Conservation (phyloP, 306 rosid genomes). For the Betula pendula region DNA sequence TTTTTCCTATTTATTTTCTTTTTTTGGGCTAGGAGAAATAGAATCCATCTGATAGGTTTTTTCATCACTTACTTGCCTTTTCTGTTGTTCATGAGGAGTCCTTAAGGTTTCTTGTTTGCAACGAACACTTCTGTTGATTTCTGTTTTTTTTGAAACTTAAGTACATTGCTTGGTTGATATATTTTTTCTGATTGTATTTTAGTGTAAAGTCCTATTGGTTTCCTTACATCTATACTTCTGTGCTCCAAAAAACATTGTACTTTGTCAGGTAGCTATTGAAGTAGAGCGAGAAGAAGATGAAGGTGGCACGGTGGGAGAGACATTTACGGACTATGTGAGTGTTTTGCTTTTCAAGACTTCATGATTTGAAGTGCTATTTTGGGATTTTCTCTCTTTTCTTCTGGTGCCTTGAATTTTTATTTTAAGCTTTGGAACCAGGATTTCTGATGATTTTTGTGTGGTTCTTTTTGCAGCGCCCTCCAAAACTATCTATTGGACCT, state of each 20-base stretch:
- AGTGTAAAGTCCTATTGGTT: not conserved
- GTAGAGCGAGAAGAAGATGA: conserved; percentile 99
- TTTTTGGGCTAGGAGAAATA: not conserved
- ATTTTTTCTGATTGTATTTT: not conserved
- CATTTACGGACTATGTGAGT: conserved; percentile 98
- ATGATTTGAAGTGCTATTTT: conserved; percentile 23
- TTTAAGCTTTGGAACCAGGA: conserved; percentile 30
- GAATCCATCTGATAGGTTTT: not conserved
- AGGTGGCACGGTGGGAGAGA: conserved; percentile 93
- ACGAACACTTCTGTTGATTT: not conserved
- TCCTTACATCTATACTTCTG: not conserved
- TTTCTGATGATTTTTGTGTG: conserved; percentile 29
- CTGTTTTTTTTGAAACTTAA: not conserved
- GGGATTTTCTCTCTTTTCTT: conserved; percentile 7
- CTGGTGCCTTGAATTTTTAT: conserved; percentile 21
- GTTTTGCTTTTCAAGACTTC: conserved; percentile 18
- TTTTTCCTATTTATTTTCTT: not conserved
- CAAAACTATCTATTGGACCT: conserved; percentile 89
- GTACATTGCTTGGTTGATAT: not conserved
- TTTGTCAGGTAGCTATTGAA: conserved; percentile 84
- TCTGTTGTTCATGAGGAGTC: not conserved
- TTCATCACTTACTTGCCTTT: not conserved
- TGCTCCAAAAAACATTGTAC: conserved; percentile 21
- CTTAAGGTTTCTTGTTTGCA: not conserved
- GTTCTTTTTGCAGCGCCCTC: conserved; percentile 74